A percentile compares a stretch with the other conserved stretches of the same genome.
Conservation (phyloP, 805 yeast genomes). For the Metschnikowia rubicola region DNA sequence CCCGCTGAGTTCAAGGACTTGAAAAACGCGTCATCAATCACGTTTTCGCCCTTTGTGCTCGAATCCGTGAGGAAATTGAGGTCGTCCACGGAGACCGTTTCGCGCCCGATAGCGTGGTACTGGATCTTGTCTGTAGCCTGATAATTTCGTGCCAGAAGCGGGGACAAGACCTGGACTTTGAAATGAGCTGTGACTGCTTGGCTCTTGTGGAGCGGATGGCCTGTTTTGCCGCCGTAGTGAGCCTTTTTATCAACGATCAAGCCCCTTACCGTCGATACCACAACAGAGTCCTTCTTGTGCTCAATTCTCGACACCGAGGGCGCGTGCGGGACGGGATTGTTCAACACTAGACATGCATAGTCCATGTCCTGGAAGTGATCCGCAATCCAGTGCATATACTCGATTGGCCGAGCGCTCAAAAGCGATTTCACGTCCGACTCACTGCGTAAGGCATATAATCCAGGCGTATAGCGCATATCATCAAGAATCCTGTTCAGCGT, state of each 20-base stretch:
- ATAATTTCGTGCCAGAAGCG: conserved; percentile 1
- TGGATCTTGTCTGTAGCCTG: conserved; percentile 30
- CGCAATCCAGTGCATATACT: conserved; percentile 29
- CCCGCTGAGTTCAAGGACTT: conserved; percentile 23
- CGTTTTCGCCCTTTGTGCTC: conserved; percentile 5
- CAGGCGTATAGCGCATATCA: conserved; percentile 42
- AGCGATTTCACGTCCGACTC: conserved; percentile 14
- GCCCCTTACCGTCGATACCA: conserved; percentile 29
- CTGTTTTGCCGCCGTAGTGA: neutral
- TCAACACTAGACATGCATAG: conserved; percentile 30
- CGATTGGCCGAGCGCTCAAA: conserved; percentile 31
- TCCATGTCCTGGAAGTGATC: conserved; percentile 8
- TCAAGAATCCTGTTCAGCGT: conserved; percentile 67
- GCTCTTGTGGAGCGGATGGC: neutral
- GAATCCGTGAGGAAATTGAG: conserved; percentile 17
- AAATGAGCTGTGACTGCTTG: conserved; percentile 24
- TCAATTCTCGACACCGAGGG: conserved; percentile 28
- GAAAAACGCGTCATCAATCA: conserved; percentile 36
- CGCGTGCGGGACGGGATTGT: conserved; percentile 31
- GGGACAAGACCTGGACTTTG: conserved; percentile 26
- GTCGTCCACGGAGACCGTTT: conserved; percentile 28
- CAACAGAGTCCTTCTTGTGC: conserved; percentile 18
- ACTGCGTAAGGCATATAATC: conserved; percentile 6
- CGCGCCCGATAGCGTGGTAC: conserved; percentile 30
- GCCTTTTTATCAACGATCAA: conserved; percentile 20